Percentiles rank a stretch among this genome's conserved stretches.
Conservation (phyloP, 305 asterid species). For the Fraxinus nigra region DNA sequence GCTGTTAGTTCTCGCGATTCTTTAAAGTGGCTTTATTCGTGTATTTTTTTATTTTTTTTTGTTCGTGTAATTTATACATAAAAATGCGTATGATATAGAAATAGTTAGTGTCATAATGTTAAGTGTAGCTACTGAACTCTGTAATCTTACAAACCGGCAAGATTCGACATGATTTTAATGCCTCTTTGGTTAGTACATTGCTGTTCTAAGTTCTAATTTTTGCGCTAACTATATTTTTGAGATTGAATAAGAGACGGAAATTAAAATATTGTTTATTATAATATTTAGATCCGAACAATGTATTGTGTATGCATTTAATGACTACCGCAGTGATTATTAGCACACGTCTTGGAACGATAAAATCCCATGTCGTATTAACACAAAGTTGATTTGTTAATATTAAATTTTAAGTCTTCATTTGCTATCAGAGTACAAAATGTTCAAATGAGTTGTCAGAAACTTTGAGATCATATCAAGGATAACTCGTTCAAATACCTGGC, state of each 20-base stretch:
- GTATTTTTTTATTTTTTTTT: constrained; percentile 33
- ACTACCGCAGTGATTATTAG: too few species aligned
- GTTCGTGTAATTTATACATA: constrained; percentile 24
- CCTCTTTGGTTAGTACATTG: not conserved
- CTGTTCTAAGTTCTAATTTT: not conserved
- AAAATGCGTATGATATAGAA: constrained; percentile 19
- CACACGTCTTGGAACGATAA: too few species aligned
- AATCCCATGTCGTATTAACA: not conserved
- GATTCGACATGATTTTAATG: not conserved
- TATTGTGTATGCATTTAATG: not conserved
- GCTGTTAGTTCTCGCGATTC: constrained; percentile 33
- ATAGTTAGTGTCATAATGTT: constrained; percentile 31
- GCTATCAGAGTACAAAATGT: not conserved
- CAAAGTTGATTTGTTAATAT: not conserved
- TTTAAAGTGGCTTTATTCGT: constrained; percentile 27
- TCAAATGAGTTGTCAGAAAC: not conserved
- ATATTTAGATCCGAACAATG: not conserved
- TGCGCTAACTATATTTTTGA: not conserved
- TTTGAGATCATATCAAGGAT: not conserved
- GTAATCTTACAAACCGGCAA: constrained; percentile 32
- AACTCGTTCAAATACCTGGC: not conserved
- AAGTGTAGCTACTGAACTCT: constrained; percentile 20
- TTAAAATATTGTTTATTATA: too few species aligned
- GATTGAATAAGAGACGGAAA: too few species aligned
- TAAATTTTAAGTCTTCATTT: too few species aligned